A percentile compares a stretch with the other conserved stretches of the same genome.
Evolutionary conservation across 495 filamentous ascomycete genomes (phyloP).

Genomic region (Sphaerosporella brunnea): DNA sequence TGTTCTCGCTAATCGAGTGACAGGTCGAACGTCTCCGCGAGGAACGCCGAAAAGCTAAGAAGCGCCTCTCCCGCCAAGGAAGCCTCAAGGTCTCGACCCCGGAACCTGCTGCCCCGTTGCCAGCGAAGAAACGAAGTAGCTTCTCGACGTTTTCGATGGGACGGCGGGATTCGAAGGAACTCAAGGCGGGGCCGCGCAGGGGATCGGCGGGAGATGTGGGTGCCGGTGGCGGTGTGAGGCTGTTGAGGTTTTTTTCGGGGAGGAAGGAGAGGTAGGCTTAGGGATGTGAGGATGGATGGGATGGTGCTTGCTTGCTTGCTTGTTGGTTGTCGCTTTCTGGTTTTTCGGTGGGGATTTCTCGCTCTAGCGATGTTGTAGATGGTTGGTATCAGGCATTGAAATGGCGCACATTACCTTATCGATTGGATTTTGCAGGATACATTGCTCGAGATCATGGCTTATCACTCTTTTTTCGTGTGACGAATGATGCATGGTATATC

Average conservation of each 20-base stretch:
- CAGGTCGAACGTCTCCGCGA: constrained; percentile 5
- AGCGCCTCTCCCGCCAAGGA: background rate
- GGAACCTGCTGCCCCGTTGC: background rate
- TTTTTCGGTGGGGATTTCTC: too few species aligned
- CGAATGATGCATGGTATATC: too few species aligned
- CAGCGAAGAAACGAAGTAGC: background rate
- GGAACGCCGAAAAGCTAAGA: constrained; percentile 4
- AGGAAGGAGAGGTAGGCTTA: too few species aligned
- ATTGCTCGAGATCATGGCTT: too few species aligned
- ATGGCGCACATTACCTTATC: too few species aligned
- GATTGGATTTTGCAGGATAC: too few species aligned
- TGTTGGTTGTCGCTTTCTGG: too few species aligned
- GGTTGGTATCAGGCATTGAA: too few species aligned
- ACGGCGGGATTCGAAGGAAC: background rate
- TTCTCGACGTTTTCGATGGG: background rate
- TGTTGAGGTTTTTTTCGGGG: background rate
- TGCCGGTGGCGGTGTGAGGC: background rate
- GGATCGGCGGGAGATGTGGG: background rate
- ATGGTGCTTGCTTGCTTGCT: too few species aligned
- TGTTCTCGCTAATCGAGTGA: background rate
- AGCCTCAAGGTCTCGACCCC: background rate
- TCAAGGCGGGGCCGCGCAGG: background rate
- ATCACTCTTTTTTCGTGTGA: too few species aligned
- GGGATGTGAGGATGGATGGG: too few species aligned
- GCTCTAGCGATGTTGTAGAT: too few species aligned